phyloP scores from a whole-genome alignment of 2,329 filamentous ascomycete species.

The Fusarium oligoseptatum region DNA sequence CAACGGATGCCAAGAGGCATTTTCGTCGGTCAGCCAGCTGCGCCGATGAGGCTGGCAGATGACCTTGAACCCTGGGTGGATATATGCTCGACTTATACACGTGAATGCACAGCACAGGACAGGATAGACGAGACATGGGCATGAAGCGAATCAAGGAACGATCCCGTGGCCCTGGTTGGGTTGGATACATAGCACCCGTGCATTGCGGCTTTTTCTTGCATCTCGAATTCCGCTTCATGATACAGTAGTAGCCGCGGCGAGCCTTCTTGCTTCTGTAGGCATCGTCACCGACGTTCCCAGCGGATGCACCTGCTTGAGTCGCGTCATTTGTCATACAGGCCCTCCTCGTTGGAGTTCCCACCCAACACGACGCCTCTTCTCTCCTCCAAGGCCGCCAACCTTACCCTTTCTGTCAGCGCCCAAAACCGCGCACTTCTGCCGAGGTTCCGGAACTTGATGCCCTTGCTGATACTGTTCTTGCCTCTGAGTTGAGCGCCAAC shows the following conservation, averaged over 20 bases:
- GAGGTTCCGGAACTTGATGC: background rate
- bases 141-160: slow-evolving; percentile 5
- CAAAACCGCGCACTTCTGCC: slow-evolving; percentile 14
- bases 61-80: slow-evolving; percentile 12
- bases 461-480: background rate
- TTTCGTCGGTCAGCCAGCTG: background rate
- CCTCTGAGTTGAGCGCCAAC: slow-evolving; percentile 1
- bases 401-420: slow-evolving; percentile 1
- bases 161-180: slow-evolving; percentile 8
- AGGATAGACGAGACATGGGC: background rate
- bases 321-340: slow-evolving; percentile 6
- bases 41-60: slow-evolving; percentile 11
- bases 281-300: slow-evolving; percentile 6
- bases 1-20: background rate
- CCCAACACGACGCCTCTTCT: background rate
- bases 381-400: background rate
- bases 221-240: slow-evolving; percentile 3
- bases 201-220: slow-evolving; percentile 27
- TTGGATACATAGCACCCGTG: slow-evolving; percentile 1
- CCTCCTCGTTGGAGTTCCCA: slow-evolving; percentile 5
- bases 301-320: slow-evolving; percentile 15
- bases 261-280: background rate
- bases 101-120: background rate
- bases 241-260: background rate
- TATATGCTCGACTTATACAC: slow-evolving; percentile 15